Evolutionary conservation across 225 moss, liverwort and hornwort species (phyloP), one percentile per base, ranked within the genome.

Genomic region (Sphagnum contortum): DNA sequence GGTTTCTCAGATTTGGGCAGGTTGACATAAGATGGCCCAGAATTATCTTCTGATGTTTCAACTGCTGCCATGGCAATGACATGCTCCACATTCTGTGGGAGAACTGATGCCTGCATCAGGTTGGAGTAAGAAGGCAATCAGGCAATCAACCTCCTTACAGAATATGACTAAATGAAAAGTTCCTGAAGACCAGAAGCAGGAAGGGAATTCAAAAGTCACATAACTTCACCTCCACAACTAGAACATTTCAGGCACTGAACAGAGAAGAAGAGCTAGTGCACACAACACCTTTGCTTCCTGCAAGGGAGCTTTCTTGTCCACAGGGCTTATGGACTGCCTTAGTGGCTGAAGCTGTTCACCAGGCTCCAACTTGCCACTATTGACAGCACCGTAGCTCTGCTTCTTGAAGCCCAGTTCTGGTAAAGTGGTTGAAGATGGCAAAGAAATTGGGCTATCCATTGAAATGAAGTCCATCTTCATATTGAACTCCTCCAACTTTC

Each of bases 1-100:
- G 67, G 80, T 74, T 83, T 87, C 13, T 83, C 87, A 12, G 80
- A 71, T 51, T 87, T 80, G 60, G 82, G 77, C 55, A 73, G 75
- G 60, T 73, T 75, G 49, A 78, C 66, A 55, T 77, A 74, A 12
- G 78, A 80, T 60, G 73, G 71, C 47, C 79, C 83, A 52, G 75
- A 64, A 46, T 75, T 74, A 50, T 78, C 74, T 63, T 76, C 80
- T 49, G 78, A 69, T 57, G 70, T 68, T 53, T 83, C 80, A 77
- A 83, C 77, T 60, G 57, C 68, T 65, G 66, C 67, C 55, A 68
- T 65, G 50, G 70, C 66, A 60, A 47, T 51, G 51, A 66, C 73
- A 55, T 74, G 60, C 60, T 66, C 56, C 67, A 77, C 64, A 68
- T 59, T 67, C 79, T 71, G 72, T 29, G 29, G 29, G 29, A 29